Conservation (phyloP, 1,284 basidiomycete genomes). For the Tilletia horrida region DNA sequence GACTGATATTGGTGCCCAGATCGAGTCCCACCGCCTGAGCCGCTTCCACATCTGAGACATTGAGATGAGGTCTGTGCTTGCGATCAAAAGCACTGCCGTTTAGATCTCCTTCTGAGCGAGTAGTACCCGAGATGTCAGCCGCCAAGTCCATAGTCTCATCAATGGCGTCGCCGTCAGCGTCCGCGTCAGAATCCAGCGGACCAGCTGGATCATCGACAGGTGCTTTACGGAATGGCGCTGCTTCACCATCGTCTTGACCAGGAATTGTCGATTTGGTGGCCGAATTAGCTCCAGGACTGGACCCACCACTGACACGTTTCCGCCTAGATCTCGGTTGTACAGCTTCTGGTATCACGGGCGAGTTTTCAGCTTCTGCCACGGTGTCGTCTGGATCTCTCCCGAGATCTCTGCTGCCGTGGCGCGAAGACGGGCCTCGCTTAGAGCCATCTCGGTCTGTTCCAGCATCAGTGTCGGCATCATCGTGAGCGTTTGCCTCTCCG, state of each 20-base stretch:
- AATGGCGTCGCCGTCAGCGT: background rate
- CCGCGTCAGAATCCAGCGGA: constrained; percentile 10
- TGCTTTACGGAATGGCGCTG: constrained; percentile 42
- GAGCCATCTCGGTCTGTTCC: background rate
- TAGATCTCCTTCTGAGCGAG: too few species aligned
- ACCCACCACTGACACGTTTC: background rate
- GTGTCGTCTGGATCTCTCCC: too few species aligned
- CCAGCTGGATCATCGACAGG: constrained; percentile 36
- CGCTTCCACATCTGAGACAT: background rate
- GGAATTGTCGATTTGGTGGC: background rate
- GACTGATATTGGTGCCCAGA: background rate
- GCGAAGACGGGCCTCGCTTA: too few species aligned
- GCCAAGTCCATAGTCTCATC: constrained; percentile 22
- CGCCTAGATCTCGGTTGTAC: too few species aligned
- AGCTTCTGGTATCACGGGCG: too few species aligned
- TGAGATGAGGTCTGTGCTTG: constrained; percentile 9
- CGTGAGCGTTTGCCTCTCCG: background rate
- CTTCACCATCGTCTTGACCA: constrained; percentile 16
- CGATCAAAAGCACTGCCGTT: background rate
- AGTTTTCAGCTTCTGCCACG: too few species aligned
- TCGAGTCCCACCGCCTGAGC: constrained; percentile 10
- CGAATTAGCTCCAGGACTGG: background rate
- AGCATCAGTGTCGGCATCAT: constrained; percentile 5
- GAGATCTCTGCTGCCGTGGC: too few species aligned
- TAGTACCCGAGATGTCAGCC: constrained; percentile 22